Evolutionary conservation across 148 eudicot genomes (phyloP).

Genomic region (Camellia lanceoleosa): DNA sequence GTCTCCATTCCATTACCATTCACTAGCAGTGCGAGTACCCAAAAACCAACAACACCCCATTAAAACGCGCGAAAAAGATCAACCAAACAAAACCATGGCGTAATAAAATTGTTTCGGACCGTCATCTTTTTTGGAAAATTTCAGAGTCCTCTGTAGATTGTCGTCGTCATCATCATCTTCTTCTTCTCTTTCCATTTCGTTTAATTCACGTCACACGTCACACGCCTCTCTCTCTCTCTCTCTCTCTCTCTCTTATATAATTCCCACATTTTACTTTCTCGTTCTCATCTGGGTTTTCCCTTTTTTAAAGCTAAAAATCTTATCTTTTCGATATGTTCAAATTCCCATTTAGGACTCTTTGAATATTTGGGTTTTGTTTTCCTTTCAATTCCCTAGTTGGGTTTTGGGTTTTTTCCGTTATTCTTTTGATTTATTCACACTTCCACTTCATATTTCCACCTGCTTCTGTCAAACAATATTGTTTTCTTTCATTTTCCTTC

Average conservation of each 20-base stretch:
- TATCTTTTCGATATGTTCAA: neutral
- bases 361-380: neutral
- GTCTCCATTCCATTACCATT: too few relatives aligned
- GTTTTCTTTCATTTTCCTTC: constrained; percentile 3
- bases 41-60: too few relatives aligned
- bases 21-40: too few relatives aligned
- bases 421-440: constrained; percentile 1
- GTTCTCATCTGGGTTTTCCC: neutral
- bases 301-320: neutral
- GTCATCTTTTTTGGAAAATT: neutral
- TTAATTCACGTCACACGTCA: neutral
- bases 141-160: neutral
- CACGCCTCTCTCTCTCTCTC: neutral
- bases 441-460: neutral
- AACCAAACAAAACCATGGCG: too few relatives aligned
- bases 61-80: too few relatives aligned
- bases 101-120: too few relatives aligned
- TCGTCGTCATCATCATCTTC: neutral
- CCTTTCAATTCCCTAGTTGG: neutral
- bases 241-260: neutral
- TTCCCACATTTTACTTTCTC: neutral
- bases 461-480: neutral
- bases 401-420: neutral
- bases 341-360: neutral
- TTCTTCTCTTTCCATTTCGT: neutral